Conservation (phyloP, 1,139 yeast species). For the Hemisphaericaspora xylofermentans region DNA sequence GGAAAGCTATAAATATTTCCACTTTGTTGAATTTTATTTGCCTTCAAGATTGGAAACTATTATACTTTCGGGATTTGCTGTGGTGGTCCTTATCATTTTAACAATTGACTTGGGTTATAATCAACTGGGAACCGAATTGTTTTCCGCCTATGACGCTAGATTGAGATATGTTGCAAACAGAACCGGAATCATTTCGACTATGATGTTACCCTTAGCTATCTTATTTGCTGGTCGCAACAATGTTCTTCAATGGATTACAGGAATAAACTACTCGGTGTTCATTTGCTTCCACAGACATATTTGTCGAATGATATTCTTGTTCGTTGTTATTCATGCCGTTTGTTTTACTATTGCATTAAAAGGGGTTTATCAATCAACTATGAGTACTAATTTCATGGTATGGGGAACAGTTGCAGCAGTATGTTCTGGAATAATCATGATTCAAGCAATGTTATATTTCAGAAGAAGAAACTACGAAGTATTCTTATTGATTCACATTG, state of each 20-base stretch:
- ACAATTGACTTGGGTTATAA: slow-evolving; percentile 22
- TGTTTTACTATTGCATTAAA: slow-evolving; percentile 23
- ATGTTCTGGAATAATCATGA: slow-evolving; percentile 34
- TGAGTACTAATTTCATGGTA: slow-evolving; percentile 36
- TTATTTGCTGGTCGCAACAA: slow-evolving; percentile 58
- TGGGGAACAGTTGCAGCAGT: slow-evolving; percentile 53
- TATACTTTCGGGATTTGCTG: slow-evolving; percentile 42
- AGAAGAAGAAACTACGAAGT: slow-evolving; percentile 62
- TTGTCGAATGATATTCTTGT: slow-evolving; percentile 39
- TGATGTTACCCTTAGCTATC: slow-evolving; percentile 46
- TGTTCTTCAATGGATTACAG: slow-evolving; percentile 46
- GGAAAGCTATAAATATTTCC: slow-evolving; percentile 20
- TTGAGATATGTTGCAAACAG: slow-evolving; percentile 45
- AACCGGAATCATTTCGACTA: slow-evolving; percentile 52
- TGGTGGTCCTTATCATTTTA: slow-evolving; percentile 41
- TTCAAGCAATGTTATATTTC: slow-evolving; percentile 50
- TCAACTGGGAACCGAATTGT: slow-evolving; percentile 21
- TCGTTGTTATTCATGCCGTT: slow-evolving; percentile 36
- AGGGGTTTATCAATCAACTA: slow-evolving; percentile 15
- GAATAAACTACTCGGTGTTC: slow-evolving; percentile 54
- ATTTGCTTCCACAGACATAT: slow-evolving; percentile 54
- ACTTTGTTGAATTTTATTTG: slow-evolving; percentile 29
- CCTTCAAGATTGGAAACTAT: slow-evolving; percentile 62
- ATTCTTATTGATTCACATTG: slow-evolving; percentile 60
- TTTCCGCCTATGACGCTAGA: slow-evolving; percentile 16